Conservation (phyloP, 495 filamentous ascomycete genomes). For the Geopyxis carbonaria region DNA sequence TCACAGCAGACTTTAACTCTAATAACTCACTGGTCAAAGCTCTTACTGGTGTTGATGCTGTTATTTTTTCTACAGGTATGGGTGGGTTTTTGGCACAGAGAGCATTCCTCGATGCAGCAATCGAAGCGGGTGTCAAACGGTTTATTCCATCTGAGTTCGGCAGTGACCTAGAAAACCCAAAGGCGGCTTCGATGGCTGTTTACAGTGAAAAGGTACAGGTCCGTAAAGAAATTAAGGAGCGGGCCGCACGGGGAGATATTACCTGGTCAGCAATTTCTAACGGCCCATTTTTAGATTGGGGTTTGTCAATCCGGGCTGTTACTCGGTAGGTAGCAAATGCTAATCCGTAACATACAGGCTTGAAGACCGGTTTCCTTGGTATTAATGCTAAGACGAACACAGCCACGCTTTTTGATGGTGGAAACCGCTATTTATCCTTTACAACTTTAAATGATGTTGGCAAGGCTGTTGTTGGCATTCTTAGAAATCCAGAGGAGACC, state of each 20-base stretch:
- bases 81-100: conserved; percentile 25
- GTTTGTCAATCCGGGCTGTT: conserved; percentile 12
- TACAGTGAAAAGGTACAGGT: conserved; percentile 5
- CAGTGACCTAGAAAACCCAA: conserved; percentile 12
- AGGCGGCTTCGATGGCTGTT: conserved; percentile 24
- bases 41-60: conserved; percentile 27
- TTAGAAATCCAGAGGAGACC: conserved; percentile 12
- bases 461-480: conserved; percentile 8
- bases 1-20: conserved; percentile 6
- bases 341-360: conserved; percentile 34
- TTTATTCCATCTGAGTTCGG: conserved; percentile 40
- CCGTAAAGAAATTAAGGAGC: background rate
- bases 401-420: conserved; percentile 13
- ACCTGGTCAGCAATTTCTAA: conserved; percentile 3
- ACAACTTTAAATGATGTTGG: conserved; percentile 10
- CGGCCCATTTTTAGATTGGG: conserved; percentile 15
- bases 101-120: conserved; percentile 35
- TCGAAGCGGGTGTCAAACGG: conserved; percentile 35
- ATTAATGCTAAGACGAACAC: conserved; percentile 9
- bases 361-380: conserved; percentile 11
- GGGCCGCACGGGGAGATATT: conserved; percentile 4
- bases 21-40: conserved; percentile 9
- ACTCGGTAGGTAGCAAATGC: conserved; percentile 3
- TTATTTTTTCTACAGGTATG: conserved; percentile 26
- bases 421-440: conserved; percentile 2